Evolutionary conservation across 2,329 filamentous ascomycete genomes (phyloP), one percentile per base, ranked within the genome.

Genomic region (Dryadomyces quercus-mongolicae): DNA sequence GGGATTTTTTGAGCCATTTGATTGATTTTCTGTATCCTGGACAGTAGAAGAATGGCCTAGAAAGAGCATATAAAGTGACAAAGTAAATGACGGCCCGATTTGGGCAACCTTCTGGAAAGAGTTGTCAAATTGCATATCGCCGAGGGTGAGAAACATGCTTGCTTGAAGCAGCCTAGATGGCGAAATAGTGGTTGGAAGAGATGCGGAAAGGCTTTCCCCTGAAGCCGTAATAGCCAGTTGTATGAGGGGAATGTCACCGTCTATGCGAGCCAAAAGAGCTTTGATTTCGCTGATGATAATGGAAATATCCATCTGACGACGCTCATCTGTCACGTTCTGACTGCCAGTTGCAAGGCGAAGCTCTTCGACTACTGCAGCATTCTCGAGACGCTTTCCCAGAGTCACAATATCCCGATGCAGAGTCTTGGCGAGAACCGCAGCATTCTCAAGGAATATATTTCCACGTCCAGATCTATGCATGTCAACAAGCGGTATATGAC

Each of bases 11-110:
- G 46, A 45, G 49, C 18, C 13, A 15, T 20, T 15, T 40, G 18
- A 18, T 42, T 45, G 48, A 8, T 40, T 34, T 7, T 1, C 20
- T 12, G 21, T 1, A 4, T 40, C 13, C 2, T 38, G 12, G 12
- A 36, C 38, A 2, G 61, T 53, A 10, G 56, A 73, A 67, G 56
- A 73, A 67, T 97, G 90, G 1, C 89, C 86, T 2, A 84, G 76
- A 63, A 97, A 98, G 0, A 97, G 77, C 90, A 97, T 96, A 68
- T 97, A 98, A 60, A 97, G 72, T 0, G 91, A 95, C 8, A 97
- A 68, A 0, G 81, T 85, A 63, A 96, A 97, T 0, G 84, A 81
- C 0, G 92, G 90, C 0, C 93, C 93, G 56, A 97, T 86, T 64
- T 96, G 90, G 48, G 88, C 82, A 0, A 85, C 77, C 10, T 73